Evolutionary conservation across 2,329 filamentous ascomycete genomes (phyloP), one percentile per base, ranked within the genome.

Genomic region (Fusarium graminum): DNA sequence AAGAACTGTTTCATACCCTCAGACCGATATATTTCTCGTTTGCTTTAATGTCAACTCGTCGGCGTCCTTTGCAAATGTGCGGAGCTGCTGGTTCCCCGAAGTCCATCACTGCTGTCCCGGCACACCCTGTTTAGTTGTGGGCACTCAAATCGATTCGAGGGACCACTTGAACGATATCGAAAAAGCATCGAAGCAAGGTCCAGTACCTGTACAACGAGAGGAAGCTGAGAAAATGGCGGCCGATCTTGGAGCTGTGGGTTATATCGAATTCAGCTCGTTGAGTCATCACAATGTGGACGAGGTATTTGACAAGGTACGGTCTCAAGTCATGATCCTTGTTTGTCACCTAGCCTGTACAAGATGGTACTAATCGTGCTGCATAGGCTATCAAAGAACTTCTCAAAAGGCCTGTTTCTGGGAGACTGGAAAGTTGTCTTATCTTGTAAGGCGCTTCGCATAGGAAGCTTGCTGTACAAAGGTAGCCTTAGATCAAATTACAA

Each of bases 221-320:
- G 93, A 97, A 69, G 95, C 94, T 54, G 94, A 98, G 80, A 86
- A 89, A 72, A 97, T 98, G 93, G 94, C 94, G 3, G 97, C 94
- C 83, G 94, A 98, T 66, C 83, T 98, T n/a, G 93, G 93, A 63
- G 95, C 95, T 4, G 93, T 98, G 74, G 97, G 97, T 85, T 98
- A 98, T 74, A 94, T 98, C 68, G 95, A 99, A 83, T 99, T 95
- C 83, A 97, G 93, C 77, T 95, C 95, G 56, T 83, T 99, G 79
- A 98, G 95, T 65, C 95, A 98, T 83, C 97, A 93, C 83, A 97
- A 97, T 82, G 83, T 99, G 69, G 98, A 99, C 85, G 94, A 98
- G 76, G 95, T 99, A 17, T 99, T 99, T 80, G 95, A 98, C 75
- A 94, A 98, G 91, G 93, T 97, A 16, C 32, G 12, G 16, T 16